Evolutionary conservation across 2,329 filamentous ascomycete species (phyloP).

Genomic region (Xylariaceae sp.): DNA sequence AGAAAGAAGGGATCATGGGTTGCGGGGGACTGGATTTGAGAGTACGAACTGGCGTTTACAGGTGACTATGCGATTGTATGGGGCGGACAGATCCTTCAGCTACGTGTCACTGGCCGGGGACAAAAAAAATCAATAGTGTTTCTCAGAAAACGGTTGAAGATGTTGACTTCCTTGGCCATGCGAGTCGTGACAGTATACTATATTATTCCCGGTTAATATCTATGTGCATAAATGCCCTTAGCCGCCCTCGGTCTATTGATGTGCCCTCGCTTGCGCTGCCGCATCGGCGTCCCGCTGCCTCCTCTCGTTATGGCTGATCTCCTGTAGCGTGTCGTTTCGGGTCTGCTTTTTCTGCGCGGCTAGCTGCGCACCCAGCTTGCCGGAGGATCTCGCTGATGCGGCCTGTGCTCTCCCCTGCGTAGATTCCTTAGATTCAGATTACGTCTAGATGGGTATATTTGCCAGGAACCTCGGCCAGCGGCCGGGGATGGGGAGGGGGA

Average conservation of each 20-base stretch:
- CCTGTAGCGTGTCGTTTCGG: constrained; percentile 61
- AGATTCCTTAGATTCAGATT: background rate
- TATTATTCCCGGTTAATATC: background rate
- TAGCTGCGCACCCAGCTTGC: constrained; percentile 68
- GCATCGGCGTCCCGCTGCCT: constrained; percentile 65
- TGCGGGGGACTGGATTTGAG: background rate
- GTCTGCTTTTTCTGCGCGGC: constrained; percentile 74
- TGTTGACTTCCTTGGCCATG: background rate
- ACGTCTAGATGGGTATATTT: background rate
- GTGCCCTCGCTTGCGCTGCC: constrained; percentile 51
- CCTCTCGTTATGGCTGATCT: constrained; percentile 63
- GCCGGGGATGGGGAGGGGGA: no score
- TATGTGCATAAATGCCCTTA: background rate
- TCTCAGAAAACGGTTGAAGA: background rate
- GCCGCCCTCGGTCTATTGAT: constrained; percentile 43
- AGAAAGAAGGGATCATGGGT: background rate
- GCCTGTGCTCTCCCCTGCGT: constrained; percentile 63
- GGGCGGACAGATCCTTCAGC: background rate
- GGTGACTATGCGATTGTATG: constrained; percentile 1
- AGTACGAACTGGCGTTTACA: constrained; percentile 11
- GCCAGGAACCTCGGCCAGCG: no score
- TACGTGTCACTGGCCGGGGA: background rate
- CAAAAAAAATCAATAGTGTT: background rate
- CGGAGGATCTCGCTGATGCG: constrained; percentile 49
- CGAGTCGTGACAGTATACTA: background rate